Evolutionary conservation across 208 protist species (phyloP), one percentile per base, ranked within the genome.

Genomic region (Phytomonas sp.): DNA sequence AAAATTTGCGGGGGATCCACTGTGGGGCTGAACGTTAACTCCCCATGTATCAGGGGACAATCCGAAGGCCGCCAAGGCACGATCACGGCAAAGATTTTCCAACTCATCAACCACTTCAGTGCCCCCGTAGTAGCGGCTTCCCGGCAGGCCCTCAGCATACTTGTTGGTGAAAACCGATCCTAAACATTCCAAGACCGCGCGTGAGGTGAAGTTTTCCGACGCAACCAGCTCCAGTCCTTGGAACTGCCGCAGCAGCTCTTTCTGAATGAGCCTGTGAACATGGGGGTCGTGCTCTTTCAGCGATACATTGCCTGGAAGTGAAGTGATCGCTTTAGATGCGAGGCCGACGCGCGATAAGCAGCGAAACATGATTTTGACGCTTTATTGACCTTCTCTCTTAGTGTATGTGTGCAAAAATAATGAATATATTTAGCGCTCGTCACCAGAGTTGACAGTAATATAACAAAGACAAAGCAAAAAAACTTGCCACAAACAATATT

Each of bases 1-100:
- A 66, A 99, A 98, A 90, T 99, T 99, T 37, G 98, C 98, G 8
- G 98, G 89, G 6, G 92, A 98, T 28, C 98, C 98, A 61, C 95
- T 98, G 79, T 99, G 99, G 37, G 98, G 97, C 91, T 99, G 98
- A 53, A 99, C 98, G 76, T 99, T 99, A 20, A 99, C 98, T 46
- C 97, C 98, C 99, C 99, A 99, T 78, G 97, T 76, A 32, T 81
- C 78, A 2, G 84, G 75, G 67, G 99, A 84, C 0, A 99, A 75
- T 31, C 80, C 53, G 79, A 99, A 99, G 53, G 97, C 96, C 28
- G 87, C 61, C 0, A 99, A 83, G 32, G 97, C 95, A 63, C 98
- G 93, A 40, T 90, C 67, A 61, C 92, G 89, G 70, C 91, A 95
- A 15, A 99, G 74, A 30, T 78, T 72, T 81, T 99, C 99, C 28